phyloP scores from a whole-genome alignment of 805 yeast species.

The Cyberlindnera amylophila region DNA sequence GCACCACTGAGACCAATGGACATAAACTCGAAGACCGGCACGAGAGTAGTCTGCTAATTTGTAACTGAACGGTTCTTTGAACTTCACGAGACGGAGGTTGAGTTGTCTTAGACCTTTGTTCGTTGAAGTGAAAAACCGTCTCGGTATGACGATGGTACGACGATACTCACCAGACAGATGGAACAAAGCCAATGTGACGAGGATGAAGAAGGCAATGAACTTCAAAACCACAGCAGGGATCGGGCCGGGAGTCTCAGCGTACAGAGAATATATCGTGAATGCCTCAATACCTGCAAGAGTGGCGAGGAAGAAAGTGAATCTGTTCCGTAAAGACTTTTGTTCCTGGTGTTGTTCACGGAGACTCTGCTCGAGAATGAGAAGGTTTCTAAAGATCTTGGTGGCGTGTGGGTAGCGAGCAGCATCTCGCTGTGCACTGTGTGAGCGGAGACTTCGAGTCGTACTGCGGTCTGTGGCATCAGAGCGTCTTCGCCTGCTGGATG shows the following conservation, averaged over 20 bases:
- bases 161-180: slow-evolving; percentile 87
- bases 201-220: slow-evolving; percentile 55
- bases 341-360: slow-evolving; percentile 76
- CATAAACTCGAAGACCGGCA: slow-evolving; percentile 26
- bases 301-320: slow-evolving; percentile 37
- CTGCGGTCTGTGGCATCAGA: slow-evolving; percentile 27
- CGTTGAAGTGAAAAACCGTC: slow-evolving; percentile 73
- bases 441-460: slow-evolving; percentile 19
- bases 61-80: slow-evolving; percentile 39
- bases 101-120: slow-evolving; percentile 86
- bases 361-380: slow-evolving; percentile 81
- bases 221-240: slow-evolving; percentile 37
- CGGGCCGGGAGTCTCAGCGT: slow-evolving; percentile 34
- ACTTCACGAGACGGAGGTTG: slow-evolving; percentile 72
- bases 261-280: slow-evolving; percentile 37
- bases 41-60: slow-evolving; percentile 32
- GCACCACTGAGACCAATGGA: slow-evolving; percentile 9
- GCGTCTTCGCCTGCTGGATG: slow-evolving; percentile 19
- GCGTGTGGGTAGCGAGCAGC: slow-evolving; percentile 40
- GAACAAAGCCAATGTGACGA: slow-evolving; percentile 70
- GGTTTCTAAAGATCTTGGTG: slow-evolving; percentile 74
- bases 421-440: slow-evolving; percentile 23
- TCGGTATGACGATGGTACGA: slow-evolving; percentile 77
- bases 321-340: slow-evolving; percentile 57
- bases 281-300: slow-evolving; percentile 39